Evolutionary conservation across 2,329 filamentous ascomycete genomes (phyloP).

Genomic region (Ceratocystis lukuohia): DNA sequence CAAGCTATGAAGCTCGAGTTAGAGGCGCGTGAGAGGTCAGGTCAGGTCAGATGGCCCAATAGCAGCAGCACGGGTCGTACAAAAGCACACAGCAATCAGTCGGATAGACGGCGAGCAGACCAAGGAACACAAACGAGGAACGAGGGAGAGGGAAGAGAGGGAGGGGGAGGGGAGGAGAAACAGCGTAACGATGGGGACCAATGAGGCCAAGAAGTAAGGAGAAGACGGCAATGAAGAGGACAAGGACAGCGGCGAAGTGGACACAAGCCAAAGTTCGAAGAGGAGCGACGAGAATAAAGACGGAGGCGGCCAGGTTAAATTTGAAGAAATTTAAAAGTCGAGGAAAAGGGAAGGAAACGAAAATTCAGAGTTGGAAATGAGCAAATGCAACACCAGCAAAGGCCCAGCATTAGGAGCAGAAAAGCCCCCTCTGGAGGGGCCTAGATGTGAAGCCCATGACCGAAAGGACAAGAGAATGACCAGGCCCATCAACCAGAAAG

Average conservation of each 20-base stretch:
- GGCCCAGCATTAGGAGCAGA: neutral
- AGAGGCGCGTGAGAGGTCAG: too few species aligned
- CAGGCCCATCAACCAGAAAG: too few species aligned
- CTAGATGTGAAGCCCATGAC: too few species aligned
- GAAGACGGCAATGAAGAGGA: neutral
- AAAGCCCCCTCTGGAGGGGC: too few species aligned
- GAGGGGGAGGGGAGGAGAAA: neutral
- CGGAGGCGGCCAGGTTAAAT: neutral
- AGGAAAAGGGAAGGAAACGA: neutral
- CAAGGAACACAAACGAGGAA: neutral
- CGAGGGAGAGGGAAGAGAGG: neutral
- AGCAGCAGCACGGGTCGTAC: too few species aligned
- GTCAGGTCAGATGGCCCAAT: too few species aligned
- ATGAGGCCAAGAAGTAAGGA: neutral
- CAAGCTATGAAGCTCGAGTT: too few species aligned
- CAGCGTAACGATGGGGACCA: neutral
- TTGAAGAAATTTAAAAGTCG: neutral
- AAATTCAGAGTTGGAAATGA: neutral
- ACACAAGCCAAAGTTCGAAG: too few species aligned
- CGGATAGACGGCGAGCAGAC: too few species aligned
- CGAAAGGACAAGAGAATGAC: neutral
- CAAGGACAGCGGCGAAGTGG: neutral
- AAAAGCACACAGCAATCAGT: too few species aligned
- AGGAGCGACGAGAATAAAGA: neutral
- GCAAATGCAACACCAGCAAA: conserved; percentile 6